These are phyloP conservation scores for Cutaneotrichosporon spelunceum DNA, from an alignment of 1,284 basidiomycete genomes.

Conservation along the genomic window DNA sequence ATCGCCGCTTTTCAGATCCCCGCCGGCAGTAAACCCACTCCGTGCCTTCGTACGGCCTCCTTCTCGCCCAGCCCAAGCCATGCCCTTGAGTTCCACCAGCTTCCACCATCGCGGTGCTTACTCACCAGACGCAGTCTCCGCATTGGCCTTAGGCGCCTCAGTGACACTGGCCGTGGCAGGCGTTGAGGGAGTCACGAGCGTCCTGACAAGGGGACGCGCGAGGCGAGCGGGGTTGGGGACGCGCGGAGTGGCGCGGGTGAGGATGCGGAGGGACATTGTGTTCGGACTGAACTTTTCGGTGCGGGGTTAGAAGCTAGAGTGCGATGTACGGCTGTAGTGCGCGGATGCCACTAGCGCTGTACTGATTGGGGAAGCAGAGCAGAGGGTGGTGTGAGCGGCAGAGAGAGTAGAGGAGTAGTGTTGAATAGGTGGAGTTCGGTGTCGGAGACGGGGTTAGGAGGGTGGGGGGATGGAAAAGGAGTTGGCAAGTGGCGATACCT, in stretches of 20 bases:
- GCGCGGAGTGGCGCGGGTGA: conserved; percentile 10
- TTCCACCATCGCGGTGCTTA: background rate
- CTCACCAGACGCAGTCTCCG: background rate
- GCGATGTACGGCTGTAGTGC: background rate
- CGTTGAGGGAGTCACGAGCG: conserved; percentile 33
- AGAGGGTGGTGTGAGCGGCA: background rate
- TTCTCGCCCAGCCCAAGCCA: too few relatives aligned
- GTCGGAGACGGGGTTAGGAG: background rate
- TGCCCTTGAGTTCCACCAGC: background rate
- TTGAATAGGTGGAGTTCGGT: background rate
- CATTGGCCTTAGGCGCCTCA: conserved; percentile 21
- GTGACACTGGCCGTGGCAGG: conserved; percentile 25
- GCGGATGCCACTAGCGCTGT: background rate
- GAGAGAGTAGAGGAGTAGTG: conserved; percentile 7
- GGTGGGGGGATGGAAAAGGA: background rate
- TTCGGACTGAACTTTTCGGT: conserved; percentile 1
- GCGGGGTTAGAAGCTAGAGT: background rate
- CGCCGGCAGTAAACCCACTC: background rate
- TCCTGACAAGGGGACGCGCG: conserved; percentile 16
- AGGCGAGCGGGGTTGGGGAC: conserved; percentile 8
- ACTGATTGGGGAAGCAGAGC: background rate
- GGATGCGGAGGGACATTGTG: conserved; percentile 10
- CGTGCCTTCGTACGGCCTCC: too few relatives aligned
- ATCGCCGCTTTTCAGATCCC: background rate
- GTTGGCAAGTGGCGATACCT: background rate